Conservation (phyloP, 1,139 yeast genomes). For the Scheffersomyces lignicola region DNA sequence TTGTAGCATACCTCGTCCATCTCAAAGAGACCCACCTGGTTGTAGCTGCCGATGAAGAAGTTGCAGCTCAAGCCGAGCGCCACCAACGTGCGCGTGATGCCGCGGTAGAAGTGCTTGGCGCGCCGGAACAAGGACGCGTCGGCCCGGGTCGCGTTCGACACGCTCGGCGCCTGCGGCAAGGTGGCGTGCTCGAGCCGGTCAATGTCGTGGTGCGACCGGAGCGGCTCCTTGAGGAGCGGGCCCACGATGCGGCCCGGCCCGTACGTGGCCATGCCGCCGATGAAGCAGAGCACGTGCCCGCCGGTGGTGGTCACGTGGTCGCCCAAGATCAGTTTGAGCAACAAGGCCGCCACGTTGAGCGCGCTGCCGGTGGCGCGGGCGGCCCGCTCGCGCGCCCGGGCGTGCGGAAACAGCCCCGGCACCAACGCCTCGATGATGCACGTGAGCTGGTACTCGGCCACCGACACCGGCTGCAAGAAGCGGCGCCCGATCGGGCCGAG, state of each 20-base stretch:
- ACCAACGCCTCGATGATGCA: constrained; percentile 53
- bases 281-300: constrained; percentile 59
- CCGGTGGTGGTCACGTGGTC: constrained; percentile 49
- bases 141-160: constrained; percentile 22
- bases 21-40: constrained; percentile 65
- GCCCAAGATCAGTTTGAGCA: constrained; percentile 47
- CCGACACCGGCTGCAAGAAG: constrained; percentile 47
- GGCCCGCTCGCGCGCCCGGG: constrained; percentile 47
- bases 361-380: constrained; percentile 69
- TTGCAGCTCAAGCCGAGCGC: constrained; percentile 54
- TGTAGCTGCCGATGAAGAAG: constrained; percentile 63
- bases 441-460: constrained; percentile 58
- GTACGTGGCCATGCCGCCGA: constrained; percentile 58
- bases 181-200: constrained; percentile 39
- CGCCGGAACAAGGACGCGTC: constrained; percentile 31
- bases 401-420: constrained; percentile 54
- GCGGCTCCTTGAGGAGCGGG: constrained; percentile 48
- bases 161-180: constrained; percentile 29
- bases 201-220: constrained; percentile 61
- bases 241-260: constrained; percentile 60
- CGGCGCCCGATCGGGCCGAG: constrained; percentile 32
- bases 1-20: constrained; percentile 59
- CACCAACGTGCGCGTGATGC: constrained; percentile 40
- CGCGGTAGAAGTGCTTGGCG: constrained; percentile 45
- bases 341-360: constrained; percentile 55